A percentile compares a stretch with the other conserved stretches of the same genome.
These are phyloP conservation scores for Aureobasidium sp. DNA, from an alignment of 2,329 filamentous ascomycete species.

Conservation along the genomic window DNA sequence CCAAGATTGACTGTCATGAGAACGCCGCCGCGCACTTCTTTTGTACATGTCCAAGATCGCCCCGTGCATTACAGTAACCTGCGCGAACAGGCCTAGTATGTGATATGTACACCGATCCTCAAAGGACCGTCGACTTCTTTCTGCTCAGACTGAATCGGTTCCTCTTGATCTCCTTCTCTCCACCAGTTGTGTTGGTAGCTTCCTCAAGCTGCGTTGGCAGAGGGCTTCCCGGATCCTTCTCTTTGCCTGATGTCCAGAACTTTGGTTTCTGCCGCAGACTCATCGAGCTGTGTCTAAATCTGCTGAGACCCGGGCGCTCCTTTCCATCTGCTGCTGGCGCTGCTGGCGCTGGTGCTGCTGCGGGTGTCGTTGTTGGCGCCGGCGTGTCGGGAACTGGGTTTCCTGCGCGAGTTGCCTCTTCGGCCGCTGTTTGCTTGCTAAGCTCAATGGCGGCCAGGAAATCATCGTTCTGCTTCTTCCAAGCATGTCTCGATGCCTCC, in stretches of 20 bases:
- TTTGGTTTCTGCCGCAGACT: conserved; percentile 71
- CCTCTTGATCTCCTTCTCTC: conserved; percentile 39
- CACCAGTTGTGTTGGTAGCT: conserved; percentile 6
- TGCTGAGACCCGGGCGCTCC: conserved; percentile 21
- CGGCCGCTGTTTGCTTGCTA: conserved; percentile 53
- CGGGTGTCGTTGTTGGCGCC: conserved; percentile 3
- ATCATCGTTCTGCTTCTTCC: conserved; percentile 53
- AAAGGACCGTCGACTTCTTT: conserved; percentile 49
- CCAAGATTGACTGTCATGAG: background rate
- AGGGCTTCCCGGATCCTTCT: conserved; percentile 39
- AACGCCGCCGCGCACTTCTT: background rate
- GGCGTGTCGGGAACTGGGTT: background rate
- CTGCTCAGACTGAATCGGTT: conserved; percentile 60
- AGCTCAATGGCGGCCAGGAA: conserved; percentile 55
- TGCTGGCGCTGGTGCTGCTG: background rate
- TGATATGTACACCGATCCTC: background rate
- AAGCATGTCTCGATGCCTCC: conserved; percentile 44
- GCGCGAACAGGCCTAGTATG: background rate
- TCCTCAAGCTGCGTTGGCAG: conserved; percentile 18
- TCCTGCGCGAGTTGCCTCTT: conserved; percentile 31
- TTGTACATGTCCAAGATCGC: conserved; percentile 6
- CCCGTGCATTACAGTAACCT: conserved; percentile 3
- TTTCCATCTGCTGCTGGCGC: conserved; percentile 12
- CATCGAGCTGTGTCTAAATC: conserved; percentile 60
- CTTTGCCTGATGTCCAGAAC: conserved; percentile 43